Base-by-base conservation (phyloP, 345 rosid genomes). In the Dipteronia dyeriana region DNA sequence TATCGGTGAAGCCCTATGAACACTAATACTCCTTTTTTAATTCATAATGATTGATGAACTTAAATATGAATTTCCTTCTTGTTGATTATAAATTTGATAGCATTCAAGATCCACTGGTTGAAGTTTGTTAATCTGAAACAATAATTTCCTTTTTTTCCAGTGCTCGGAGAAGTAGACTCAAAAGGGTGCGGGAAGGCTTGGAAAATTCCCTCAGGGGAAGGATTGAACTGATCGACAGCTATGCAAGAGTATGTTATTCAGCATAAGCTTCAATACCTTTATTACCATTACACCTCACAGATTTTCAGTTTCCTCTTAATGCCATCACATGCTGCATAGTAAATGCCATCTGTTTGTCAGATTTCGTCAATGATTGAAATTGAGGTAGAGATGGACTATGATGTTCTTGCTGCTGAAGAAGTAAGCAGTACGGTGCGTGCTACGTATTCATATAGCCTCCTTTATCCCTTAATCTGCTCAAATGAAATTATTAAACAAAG, bases 321-420 rank as follows among this genome's bases (percentile, higher is more conserved):
- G 39, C n/a, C 53, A 19, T 66, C 47, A 75, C 34, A 60, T 79
- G 67, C 59, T 59, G 41, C 5, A 38, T 7, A n/a, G 65, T 53
- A 53, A 49, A 29, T 62, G 47, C 69, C 23, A 47, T 77, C 22
- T 31, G 49, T 66, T 73, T 60, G 38, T 57, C 87, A 96, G 99
- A 92, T 94, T 79, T 90, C 98, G 75, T 96, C 95, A n/a, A 96
- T 96, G 97, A 94, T 96, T 79, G 98, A 94, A 87, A 92, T 96
- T 38, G 98, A 96, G 83, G 92, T 96, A 68, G 97, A 94, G 84
- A 85, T 96, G 97, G 97, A 92, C 84, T 88, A 84, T 22, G 95
- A 94, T 81, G 99, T 96, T 84, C 91, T 96, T 79, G 97, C 97
- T 82, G 99, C 98, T 6, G 97, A 96, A 85, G 90, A 95, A 82